Base-by-base conservation (phyloP, 108 stramenopile species). In the Skeletonema marinoi region DNA sequence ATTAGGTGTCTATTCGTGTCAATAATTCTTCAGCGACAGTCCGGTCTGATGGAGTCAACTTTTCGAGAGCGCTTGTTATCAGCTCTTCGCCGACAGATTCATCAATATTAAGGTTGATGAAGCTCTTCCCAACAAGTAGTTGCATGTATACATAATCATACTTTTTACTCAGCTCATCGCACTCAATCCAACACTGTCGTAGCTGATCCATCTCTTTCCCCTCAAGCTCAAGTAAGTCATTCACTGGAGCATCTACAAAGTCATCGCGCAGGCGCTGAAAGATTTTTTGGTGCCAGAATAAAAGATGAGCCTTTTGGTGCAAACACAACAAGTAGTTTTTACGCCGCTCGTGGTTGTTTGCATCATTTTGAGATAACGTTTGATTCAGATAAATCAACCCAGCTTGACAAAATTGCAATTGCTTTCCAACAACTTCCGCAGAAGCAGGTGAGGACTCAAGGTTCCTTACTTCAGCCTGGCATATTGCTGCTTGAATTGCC, bases 311-410 rank as follows among this genome's bases (percentile, higher is more conserved):
- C 54, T 74, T 50, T 68, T 74, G 73, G 56, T 74, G 69, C 58
- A 74, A 70, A 19, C 73, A 70, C 50, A 70, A 41, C 19, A 74
- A 25, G 56, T 61, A 70, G 73, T 74, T 74, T 60, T 69, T 74
- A 54, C 38, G 71, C 21, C 66, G 32, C 14, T 72, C 71, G 68
- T 74, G 73, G 54, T 70, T 74, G 51, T 35, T 70, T n/a, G 68
- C 73, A 69, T 74, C 73, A 29, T 70, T 68, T 59, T 74, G 73
- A 32, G n/a, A 30, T 6, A 70, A 21, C 11, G 73, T 36, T 74
- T 74, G 73, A 30, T 74, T 70, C 68, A 74, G 68, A 70, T 74
- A 59, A 29, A 69, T 25, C 68, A 74, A 35, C 32, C 73, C 73
- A 29, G 73, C 67, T 39, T 74, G 68, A 17, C 73, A 74, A 56